A percentile compares a stretch with the other conserved stretches of the same genome.
Conservation (phyloP, 2,329 filamentous ascomycete species). For the Pezicula carpinea region DNA sequence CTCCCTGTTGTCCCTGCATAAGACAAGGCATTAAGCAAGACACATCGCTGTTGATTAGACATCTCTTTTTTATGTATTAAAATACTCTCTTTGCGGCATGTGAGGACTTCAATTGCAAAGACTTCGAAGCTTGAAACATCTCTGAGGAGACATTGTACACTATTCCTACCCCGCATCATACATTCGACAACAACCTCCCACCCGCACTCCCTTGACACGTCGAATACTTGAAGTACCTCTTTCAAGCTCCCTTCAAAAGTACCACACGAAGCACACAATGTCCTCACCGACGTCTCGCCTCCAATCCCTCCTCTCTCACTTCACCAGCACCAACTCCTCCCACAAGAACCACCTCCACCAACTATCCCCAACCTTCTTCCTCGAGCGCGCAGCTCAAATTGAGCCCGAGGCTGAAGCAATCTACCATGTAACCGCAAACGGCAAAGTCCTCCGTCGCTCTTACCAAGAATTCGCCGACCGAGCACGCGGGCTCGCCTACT, state of each 20-base stretch:
- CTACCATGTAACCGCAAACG: slow-evolving; percentile 78
- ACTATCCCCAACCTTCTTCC: slow-evolving; percentile 81
- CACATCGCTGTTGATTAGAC: too few species aligned
- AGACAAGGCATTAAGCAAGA: too few species aligned
- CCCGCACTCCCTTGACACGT: too few species aligned
- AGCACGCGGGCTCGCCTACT: slow-evolving; percentile 83
- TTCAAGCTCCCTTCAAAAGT: neutral
- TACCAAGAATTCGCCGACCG: slow-evolving; percentile 84
- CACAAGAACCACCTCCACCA: slow-evolving; percentile 61
- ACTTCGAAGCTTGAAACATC: too few species aligned
- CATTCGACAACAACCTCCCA: neutral
- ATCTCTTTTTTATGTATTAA: too few species aligned
- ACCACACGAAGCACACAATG: slow-evolving; percentile 41
- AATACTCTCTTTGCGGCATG: too few species aligned
- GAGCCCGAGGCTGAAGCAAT: slow-evolving; percentile 84
- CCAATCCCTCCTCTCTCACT: slow-evolving; percentile 49
- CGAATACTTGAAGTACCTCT: neutral
- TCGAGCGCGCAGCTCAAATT: slow-evolving; percentile 80
- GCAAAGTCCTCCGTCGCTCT: slow-evolving; percentile 65
- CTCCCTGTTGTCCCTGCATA: too few species aligned
- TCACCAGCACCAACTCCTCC: slow-evolving; percentile 36
- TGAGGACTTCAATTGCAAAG: too few species aligned
- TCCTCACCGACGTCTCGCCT: slow-evolving; percentile 60
- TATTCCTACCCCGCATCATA: neutral
- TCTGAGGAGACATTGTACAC: too few species aligned